phyloP scores from a whole-genome alignment of 208 protist species.

The Trypanosoma avium region DNA sequence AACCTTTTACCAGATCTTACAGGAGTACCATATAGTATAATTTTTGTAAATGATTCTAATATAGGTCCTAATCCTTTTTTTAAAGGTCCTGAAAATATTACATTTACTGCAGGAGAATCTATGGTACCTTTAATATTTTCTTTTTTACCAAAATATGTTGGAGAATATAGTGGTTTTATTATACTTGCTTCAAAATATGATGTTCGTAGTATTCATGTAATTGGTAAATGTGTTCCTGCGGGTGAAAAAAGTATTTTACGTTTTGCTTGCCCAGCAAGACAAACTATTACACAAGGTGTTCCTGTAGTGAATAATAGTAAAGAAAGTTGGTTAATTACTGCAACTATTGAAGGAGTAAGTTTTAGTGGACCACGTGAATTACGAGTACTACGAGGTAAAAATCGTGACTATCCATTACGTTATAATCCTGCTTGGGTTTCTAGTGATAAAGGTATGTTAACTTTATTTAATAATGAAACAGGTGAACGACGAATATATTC shows the following conservation, averaged over 20 bases:
- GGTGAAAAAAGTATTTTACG: constrained; percentile 77
- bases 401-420: constrained; percentile 81
- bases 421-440: constrained; percentile 86
- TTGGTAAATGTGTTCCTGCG: constrained; percentile 73
- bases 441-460: constrained; percentile 56
- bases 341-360: constrained; percentile 64
- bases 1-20: constrained; percentile 24
- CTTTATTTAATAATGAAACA: constrained; percentile 84
- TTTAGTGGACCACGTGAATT: constrained; percentile 88
- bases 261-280: constrained; percentile 86
- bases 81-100: constrained; percentile 28
- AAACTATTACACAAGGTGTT: constrained; percentile 90
- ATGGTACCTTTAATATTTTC: constrained; percentile 42
- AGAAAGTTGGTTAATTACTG: constrained; percentile 87
- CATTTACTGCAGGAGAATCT: constrained; percentile 14
- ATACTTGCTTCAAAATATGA: constrained; percentile 84
- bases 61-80: constrained; percentile 89
- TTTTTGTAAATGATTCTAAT: constrained; percentile 69
- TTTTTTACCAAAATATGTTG: constrained; percentile 85
- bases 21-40: constrained; percentile 44
- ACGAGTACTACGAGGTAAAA: constrained; percentile 61
- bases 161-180: constrained; percentile 77
- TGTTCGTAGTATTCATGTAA: constrained; percentile 81
- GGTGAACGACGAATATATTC: constrained; percentile 86
- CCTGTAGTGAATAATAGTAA: constrained; percentile 75